Base-by-base conservation (phyloP, 2,329 filamentous ascomycete species). In the Cladosporium sphaerospermum region DNA sequence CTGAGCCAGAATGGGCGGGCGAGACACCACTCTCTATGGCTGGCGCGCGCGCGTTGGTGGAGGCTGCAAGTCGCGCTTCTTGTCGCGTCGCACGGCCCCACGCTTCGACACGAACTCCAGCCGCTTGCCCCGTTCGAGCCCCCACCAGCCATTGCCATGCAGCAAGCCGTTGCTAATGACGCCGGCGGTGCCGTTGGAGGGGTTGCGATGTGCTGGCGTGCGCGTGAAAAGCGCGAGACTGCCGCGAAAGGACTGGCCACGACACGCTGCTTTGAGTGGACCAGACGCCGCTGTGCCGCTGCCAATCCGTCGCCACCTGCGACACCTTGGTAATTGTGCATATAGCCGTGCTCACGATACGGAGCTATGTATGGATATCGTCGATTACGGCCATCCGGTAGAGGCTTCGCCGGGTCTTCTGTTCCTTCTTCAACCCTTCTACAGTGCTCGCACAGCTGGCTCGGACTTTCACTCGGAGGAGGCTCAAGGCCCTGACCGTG, bases 211-310 rank as follows among this genome's bases (percentile, higher is more conserved):
- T 32, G 31, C 36, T 14, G 13, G 31, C 31, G 32, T 32, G 44
- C 48, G 48, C 48, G 48, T 28, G 28, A 44, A 19, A 44, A 31
- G 40, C 48, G 42, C 48, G 48, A 51, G 8, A 44, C 5, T 51
- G 48, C 32, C 48, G 37, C 48, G 48, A 51, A 51, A 51, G 48
- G 48, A 51, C 48, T 51, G 48, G 48, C 40, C 31, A 23, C 33
- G 18, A 41, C 9, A 36, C 19, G 34, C 16, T 28, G 16, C 10
- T 4, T 16, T 46, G 9, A 18, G 32, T 18, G 44, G 43, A 33
- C 44, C 36, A 33, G 16, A 33, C 31, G 44, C 32, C n/a, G 32
- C n/a, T 46, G 32, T 5, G 23, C 23, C 23, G 23, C 23, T 28
- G 23, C 23, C 23, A 28, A 28, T 28, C 23, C 23, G 23, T 28